These are phyloP conservation scores for Wickerhamia fluorescens DNA, from an alignment of 805 yeast genomes.

Conservation along the genomic window DNA sequence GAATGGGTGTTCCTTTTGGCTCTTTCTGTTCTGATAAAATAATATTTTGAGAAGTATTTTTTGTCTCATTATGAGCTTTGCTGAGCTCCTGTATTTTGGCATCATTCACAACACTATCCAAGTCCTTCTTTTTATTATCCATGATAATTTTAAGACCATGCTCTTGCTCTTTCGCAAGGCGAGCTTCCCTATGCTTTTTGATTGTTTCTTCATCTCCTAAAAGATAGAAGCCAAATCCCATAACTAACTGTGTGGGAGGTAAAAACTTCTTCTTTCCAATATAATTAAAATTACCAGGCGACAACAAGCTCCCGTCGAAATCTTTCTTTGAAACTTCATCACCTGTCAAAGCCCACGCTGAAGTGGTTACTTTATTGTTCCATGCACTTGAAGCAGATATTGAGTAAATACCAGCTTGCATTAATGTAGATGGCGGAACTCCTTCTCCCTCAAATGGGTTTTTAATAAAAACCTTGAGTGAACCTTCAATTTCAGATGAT, in stretches of 20 bases:
- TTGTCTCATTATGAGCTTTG: neutral
- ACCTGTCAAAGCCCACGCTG: constrained; percentile 83
- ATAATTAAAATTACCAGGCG: constrained; percentile 54
- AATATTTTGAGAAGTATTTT: neutral
- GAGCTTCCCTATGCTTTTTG: constrained; percentile 16
- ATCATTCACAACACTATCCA: constrained; percentile 16
- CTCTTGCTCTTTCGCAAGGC: constrained; percentile 26
- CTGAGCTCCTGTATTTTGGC: neutral
- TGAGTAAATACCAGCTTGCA: constrained; percentile 87
- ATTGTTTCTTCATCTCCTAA: constrained; percentile 53
- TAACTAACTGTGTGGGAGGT: constrained; percentile 76
- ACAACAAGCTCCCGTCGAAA: constrained; percentile 48
- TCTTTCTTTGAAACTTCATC: constrained; percentile 64
- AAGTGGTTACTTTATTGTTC: constrained; percentile 75
- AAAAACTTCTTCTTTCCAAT: constrained; percentile 50
- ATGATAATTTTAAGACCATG: constrained; percentile 31
- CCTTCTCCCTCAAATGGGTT: constrained; percentile 67
- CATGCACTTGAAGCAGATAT: constrained; percentile 80
- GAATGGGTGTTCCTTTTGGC: neutral
- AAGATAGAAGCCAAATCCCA: constrained; percentile 88
- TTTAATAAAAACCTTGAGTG: constrained; percentile 72
- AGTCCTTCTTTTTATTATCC: constrained; percentile 31
- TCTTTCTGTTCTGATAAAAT: neutral
- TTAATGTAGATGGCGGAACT: constrained; percentile 78
- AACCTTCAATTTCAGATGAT: constrained; percentile 64